Evolutionary conservation across 2,329 filamentous ascomycete genomes (phyloP), one percentile per base, ranked within the genome.

Genomic region (Sporothrix protearum): DNA sequence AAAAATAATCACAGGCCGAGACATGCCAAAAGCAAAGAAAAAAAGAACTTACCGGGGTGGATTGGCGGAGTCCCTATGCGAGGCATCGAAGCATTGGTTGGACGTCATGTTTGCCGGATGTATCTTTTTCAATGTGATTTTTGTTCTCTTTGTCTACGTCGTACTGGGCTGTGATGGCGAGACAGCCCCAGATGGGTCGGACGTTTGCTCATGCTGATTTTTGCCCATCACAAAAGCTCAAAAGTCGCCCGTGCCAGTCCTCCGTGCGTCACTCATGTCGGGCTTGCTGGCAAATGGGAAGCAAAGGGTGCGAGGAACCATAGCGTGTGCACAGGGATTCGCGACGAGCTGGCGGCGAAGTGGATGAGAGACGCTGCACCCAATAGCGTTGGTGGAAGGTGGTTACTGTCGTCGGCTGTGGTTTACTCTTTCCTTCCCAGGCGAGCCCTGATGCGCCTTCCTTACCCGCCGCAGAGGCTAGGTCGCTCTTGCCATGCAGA

Each of bases 251-350:
- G n/a, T 61, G 30, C 33, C 45, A 19, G 64, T 55, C 33, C 47
- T 53, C 66, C 19, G 47, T 25, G 28, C 30, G 36, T 22, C 36
- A 14, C 39, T 45, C 45, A 6, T 6, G 33, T 28, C 59, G 36
- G 36, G 36, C 36, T 22, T 16, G 30, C 25, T 63, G 55, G 55
- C 68, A 63, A 70, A 70, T 70, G 42, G 68, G 68, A 61, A 30
- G 68, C 68, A 47, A 45, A 49, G 68, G 68, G 63, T 22, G 25
- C 14, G 25, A 59, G 53, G 12, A n/a, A 16, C 28, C n/a, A 36
- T n/a, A n/a, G n/a, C n/a, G n/a, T n/a, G 53, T 14, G 51, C 45
- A 68, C 47, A 59, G 25, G 68, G 42, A 14, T 22, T 14, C n/a
- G 36, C 16, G 59, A 22, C 59, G 36, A 53, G 33, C n/a, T 30